These are phyloP conservation scores for Plasmopara viticola DNA, from an alignment of 352 stramenopile species.

Conservation along the genomic window DNA sequence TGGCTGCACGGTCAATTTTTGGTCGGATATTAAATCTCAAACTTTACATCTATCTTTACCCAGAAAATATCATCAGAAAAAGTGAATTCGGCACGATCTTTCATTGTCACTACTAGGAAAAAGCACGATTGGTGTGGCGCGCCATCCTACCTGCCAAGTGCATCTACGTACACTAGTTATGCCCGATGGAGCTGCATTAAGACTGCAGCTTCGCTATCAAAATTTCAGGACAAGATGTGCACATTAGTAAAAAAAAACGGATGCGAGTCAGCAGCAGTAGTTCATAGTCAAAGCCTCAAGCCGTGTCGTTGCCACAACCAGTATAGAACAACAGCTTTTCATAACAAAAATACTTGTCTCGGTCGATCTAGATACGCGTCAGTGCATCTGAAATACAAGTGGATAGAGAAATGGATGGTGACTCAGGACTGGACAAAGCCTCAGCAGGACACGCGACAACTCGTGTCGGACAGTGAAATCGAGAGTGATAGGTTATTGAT, in stretches of 20 bases:
- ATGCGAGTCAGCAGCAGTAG: constrained; percentile 25
- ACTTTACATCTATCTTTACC: too few relatives aligned
- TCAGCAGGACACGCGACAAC: not conserved
- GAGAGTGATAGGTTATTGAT: not conserved
- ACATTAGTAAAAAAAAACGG: constrained; percentile 48
- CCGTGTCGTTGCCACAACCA: constrained; percentile 38
- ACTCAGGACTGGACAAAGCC: constrained; percentile 13
- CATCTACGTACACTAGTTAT: constrained; percentile 33
- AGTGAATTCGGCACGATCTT: too few relatives aligned
- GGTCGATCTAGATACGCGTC: constrained; percentile 12
- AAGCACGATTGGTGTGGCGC: constrained; percentile 27
- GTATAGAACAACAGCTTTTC: constrained; percentile 48
- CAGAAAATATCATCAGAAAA: too few relatives aligned
- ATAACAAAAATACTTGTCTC: constrained; percentile 3
- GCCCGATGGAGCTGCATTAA: constrained; percentile 37
- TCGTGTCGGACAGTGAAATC: not conserved
- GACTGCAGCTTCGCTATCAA: constrained; percentile 71
- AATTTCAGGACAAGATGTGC: constrained; percentile 64
- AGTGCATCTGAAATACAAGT: constrained; percentile 6
- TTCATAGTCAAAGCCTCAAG: constrained; percentile 12
- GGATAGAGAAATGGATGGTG: constrained; percentile 12
- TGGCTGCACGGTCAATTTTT: too few relatives aligned
- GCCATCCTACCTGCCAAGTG: constrained; percentile 7
- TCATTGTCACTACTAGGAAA: constrained; percentile 7
- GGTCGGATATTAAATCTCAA: too few relatives aligned